Conservation (phyloP, 2,329 filamentous ascomycete species). For the Penicillium sp. region DNA sequence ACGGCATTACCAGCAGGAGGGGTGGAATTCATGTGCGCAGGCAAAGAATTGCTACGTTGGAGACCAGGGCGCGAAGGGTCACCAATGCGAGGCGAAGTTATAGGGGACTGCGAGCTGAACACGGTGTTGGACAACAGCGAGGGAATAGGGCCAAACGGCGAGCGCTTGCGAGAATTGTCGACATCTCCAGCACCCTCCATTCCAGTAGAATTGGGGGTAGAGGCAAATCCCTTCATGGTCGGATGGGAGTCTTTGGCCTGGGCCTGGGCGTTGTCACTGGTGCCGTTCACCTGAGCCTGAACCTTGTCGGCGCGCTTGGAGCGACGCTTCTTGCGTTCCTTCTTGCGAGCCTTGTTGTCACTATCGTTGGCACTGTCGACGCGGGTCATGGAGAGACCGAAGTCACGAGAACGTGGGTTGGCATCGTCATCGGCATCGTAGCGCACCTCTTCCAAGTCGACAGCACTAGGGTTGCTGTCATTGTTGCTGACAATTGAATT, state of each 20-base stretch:
- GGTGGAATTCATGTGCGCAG: conserved; percentile 25
- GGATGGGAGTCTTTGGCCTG: conserved; percentile 6
- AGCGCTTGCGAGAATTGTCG: conserved; percentile 23
- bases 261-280: not conserved
- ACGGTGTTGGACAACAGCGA: conserved; percentile 37
- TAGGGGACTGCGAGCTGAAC: conserved; percentile 26
- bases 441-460: conserved; percentile 30
- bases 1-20: conserved; percentile 35
- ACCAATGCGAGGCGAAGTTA: conserved; percentile 10
- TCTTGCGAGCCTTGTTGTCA: conserved; percentile 22
- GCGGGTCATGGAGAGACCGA: conserved; percentile 21
- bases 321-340: conserved; percentile 24
- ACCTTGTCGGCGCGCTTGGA: conserved; percentile 14
- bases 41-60: conserved; percentile 34
- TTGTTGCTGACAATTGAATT: conserved; percentile 25
- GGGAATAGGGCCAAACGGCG: conserved; percentile 33
- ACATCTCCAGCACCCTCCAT: conserved; percentile 11
- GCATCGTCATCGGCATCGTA: conserved; percentile 31
- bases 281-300: not conserved
- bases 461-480: conserved; percentile 21
- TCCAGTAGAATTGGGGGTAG: conserved; percentile 14
- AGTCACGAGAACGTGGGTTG: conserved; percentile 29
- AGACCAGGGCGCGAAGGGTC: conserved; percentile 21
- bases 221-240: conserved; percentile 16
- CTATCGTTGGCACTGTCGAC: conserved; percentile 12